A percentile compares a stretch with the other conserved stretches of the same genome.
These are phyloP conservation scores for Catenaria anguillulae DNA, from an alignment of 371 early-diverging fungal species.

Conservation along the genomic window DNA sequence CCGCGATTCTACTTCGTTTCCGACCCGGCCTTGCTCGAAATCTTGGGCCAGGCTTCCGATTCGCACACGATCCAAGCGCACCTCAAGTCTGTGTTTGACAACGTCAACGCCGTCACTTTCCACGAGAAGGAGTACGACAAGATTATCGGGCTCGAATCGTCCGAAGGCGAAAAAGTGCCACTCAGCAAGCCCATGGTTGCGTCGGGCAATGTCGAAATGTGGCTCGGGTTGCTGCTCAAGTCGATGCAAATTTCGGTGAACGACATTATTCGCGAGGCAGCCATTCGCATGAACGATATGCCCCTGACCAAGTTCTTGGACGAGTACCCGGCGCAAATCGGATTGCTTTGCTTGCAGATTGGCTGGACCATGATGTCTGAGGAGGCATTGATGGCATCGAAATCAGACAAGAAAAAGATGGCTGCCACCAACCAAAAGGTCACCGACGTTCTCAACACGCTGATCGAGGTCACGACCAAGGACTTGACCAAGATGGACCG, in stretches of 20 bases:
- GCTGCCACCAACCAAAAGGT: slow-evolving; percentile 30
- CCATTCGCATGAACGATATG: slow-evolving; percentile 32
- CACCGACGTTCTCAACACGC: slow-evolving; percentile 36
- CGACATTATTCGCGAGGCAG: slow-evolving; percentile 40
- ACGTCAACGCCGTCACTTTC: slow-evolving; percentile 34
- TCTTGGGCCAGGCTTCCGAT: slow-evolving; percentile 44
- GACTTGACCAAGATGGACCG: slow-evolving; percentile 45
- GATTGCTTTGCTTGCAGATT: slow-evolving; percentile 39
- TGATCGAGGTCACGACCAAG: slow-evolving; percentile 41
- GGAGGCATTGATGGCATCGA: slow-evolving; percentile 32
- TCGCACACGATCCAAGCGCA: slow-evolving; percentile 49
- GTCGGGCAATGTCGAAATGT: slow-evolving; percentile 40
- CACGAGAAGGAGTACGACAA: slow-evolving; percentile 51
- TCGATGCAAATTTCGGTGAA: slow-evolving; percentile 38
- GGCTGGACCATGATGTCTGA: slow-evolving; percentile 40
- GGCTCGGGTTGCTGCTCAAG: slow-evolving; percentile 39
- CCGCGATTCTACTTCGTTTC: slow-evolving; percentile 51
- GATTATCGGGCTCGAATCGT: slow-evolving; percentile 35
- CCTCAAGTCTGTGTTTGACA: slow-evolving; percentile 41
- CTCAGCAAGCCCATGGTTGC: slow-evolving; percentile 36
- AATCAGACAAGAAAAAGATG: slow-evolving; percentile 45
- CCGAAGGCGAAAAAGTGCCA: slow-evolving; percentile 39
- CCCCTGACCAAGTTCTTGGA: slow-evolving; percentile 40
- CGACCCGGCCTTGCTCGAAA: slow-evolving; percentile 44
- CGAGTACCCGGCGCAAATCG: slow-evolving; percentile 47